A percentile compares a stretch with the other conserved stretches of the same genome.
phyloP scores from a whole-genome alignment of 73 alveolate species.

The Urostyla sp. region DNA sequence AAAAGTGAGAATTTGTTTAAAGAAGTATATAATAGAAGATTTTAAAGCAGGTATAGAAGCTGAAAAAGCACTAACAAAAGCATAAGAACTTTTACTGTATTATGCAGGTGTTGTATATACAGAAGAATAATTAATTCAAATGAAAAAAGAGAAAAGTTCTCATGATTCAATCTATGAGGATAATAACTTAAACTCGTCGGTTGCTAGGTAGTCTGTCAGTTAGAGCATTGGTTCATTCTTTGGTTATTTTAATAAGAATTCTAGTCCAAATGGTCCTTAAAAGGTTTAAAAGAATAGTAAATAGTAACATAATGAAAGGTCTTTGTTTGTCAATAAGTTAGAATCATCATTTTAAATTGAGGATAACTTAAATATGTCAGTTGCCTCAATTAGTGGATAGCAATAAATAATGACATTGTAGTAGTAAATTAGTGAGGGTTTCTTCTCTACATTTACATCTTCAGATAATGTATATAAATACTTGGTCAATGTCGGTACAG shows the following conservation, averaged over 20 bases:
- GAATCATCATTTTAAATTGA: background rate
- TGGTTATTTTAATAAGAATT: background rate
- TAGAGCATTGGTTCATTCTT: background rate
- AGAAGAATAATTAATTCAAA: background rate
- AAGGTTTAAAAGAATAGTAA: background rate
- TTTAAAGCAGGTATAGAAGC: background rate
- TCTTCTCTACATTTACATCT: conserved; percentile 1
- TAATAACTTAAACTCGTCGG: conserved; percentile 4
- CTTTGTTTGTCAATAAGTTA: background rate
- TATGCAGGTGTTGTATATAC: conserved; percentile 38
- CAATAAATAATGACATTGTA: background rate
- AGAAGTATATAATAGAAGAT: conserved; percentile 28
- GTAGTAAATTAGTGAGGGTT: background rate
- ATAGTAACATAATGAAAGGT: background rate
- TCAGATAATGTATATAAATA: conserved; percentile 36
- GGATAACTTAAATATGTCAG: background rate
- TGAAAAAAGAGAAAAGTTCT: conserved; percentile 2
- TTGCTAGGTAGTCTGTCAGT: too few relatives aligned
- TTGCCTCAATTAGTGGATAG: background rate
- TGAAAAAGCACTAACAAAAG: conserved; percentile 16
- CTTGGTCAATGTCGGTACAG: conserved; percentile 41
- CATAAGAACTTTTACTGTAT: background rate
- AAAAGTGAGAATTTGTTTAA: background rate
- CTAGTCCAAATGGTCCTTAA: background rate
- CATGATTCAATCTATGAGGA: background rate